phyloP scores from a whole-genome alignment of 768 basidiomycete genomes.

The Boletus rubescentipes region DNA sequence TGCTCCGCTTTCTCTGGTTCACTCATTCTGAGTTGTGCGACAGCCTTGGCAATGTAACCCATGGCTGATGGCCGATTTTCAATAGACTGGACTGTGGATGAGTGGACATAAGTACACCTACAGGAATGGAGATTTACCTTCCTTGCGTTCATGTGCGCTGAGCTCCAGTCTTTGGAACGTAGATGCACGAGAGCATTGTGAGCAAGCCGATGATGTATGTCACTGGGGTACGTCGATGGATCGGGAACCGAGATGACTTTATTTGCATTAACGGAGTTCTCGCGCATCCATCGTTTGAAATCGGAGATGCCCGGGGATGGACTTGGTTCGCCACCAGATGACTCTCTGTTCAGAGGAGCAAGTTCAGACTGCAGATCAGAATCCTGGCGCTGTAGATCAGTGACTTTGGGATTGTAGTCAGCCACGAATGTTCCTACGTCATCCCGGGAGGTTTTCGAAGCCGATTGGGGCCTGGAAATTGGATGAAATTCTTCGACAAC shows the following conservation, averaged over 20 bases:
- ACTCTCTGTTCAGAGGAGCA: background rate
- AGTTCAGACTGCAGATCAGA: background rate
- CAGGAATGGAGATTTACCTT: background rate
- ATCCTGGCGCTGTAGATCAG: background rate
- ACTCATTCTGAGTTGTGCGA: background rate
- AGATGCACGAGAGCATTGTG: background rate
- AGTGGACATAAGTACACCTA: background rate
- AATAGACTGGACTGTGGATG: background rate
- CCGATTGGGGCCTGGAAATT: background rate
- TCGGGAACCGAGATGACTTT: background rate
- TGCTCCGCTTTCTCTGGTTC: background rate
- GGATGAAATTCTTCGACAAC: too few relatives aligned
- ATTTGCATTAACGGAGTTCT: background rate
- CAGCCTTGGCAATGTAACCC: constrained; percentile 5
- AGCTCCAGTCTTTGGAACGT: background rate
- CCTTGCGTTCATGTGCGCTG: background rate
- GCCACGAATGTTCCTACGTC: background rate
- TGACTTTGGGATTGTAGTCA: background rate
- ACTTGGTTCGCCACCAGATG: background rate
- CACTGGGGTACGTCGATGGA: background rate
- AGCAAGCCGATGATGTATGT: background rate
- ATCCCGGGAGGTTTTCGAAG: background rate
- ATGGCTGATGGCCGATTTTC: background rate
- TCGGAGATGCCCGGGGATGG: background rate
- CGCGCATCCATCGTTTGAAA: background rate